Percentiles rank a stretch among this genome's conserved stretches.
phyloP scores from a whole-genome alignment of 768 basidiomycete genomes.

The Galerina sulciceps region DNA sequence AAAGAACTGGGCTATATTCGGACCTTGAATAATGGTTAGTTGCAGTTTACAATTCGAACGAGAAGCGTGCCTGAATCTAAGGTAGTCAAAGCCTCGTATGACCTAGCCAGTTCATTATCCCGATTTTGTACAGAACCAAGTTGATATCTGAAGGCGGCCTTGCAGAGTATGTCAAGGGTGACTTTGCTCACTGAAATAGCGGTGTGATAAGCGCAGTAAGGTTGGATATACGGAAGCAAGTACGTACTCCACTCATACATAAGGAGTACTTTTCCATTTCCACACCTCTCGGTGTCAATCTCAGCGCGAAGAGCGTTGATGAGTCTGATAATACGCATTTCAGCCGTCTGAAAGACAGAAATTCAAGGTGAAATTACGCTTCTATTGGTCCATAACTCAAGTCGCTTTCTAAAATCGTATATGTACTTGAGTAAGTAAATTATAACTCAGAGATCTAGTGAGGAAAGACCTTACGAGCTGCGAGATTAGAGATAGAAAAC shows the following conservation, averaged over 20 bases:
- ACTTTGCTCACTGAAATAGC: constrained; percentile 48
- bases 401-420: constrained; percentile 42
- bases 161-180: constrained; percentile 57
- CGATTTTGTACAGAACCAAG: constrained; percentile 49
- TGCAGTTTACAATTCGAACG: no score
- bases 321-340: constrained; percentile 19
- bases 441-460: neutral
- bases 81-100: constrained; percentile 46
- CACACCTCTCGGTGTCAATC: constrained; percentile 31
- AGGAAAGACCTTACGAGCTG: constrained; percentile 33
- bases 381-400: constrained; percentile 54
- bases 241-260: constrained; percentile 54
- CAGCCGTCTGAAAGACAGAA: neutral
- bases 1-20: constrained; percentile 35
- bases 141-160: constrained; percentile 52
- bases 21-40: constrained; percentile 26
- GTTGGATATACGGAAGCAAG: neutral
- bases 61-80: constrained; percentile 38
- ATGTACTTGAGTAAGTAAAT: constrained; percentile 10
- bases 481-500: constrained; percentile 48
- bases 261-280: constrained; percentile 32
- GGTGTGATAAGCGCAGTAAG: neutral
- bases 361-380: constrained; percentile 27
- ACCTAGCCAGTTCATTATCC: constrained; percentile 48
- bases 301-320: constrained; percentile 39